Evolutionary conservation across 2,329 filamentous ascomycete species (phyloP).

Genomic region (Teratosphaeria nubilosa): DNA sequence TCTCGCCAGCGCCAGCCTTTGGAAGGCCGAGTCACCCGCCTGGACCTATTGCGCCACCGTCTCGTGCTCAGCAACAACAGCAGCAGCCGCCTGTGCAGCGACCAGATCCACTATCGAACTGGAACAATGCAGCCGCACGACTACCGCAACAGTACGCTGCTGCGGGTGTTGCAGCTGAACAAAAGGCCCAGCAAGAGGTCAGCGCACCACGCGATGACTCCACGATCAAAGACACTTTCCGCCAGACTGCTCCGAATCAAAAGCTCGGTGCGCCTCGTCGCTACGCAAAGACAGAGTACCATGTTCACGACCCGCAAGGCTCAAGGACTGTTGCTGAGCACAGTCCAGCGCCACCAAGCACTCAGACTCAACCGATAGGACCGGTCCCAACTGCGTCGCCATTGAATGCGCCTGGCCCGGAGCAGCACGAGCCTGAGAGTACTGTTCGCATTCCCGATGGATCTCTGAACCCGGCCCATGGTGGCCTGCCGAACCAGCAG

Average conservation of each 20-base stretch:
- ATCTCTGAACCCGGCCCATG: constrained; percentile 21
- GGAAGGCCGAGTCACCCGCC: constrained; percentile 23
- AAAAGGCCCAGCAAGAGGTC: constrained; percentile 4
- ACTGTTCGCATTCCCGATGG: constrained; percentile 25
- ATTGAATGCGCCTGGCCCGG: constrained; percentile 11
- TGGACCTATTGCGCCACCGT: constrained; percentile 27
- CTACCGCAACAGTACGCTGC: constrained; percentile 17
- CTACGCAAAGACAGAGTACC: constrained; percentile 19
- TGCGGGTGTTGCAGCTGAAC: constrained; percentile 13
- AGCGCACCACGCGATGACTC: constrained; percentile 7
- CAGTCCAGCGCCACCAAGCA: constrained; percentile 22
- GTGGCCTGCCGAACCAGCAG: constrained; percentile 13
- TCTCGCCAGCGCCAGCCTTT: constrained; percentile 20
- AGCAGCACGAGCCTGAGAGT: constrained; percentile 11
- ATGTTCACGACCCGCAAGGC: constrained; percentile 20
- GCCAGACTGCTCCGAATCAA: constrained; percentile 20
- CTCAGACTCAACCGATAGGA: constrained; percentile 25
- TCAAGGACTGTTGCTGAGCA: constrained; percentile 13
- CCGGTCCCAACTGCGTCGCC: constrained; percentile 17
- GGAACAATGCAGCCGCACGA: constrained; percentile 17
- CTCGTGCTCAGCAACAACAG: constrained; percentile 15
- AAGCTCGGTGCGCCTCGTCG: constrained; percentile 20
- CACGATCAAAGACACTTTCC: constrained; percentile 26
- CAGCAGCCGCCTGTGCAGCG: constrained; percentile 7
- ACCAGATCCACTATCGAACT: constrained; percentile 15